Conservation (phyloP, 768 basidiomycete genomes). For the Termitomyces bulborhizus region DNA sequence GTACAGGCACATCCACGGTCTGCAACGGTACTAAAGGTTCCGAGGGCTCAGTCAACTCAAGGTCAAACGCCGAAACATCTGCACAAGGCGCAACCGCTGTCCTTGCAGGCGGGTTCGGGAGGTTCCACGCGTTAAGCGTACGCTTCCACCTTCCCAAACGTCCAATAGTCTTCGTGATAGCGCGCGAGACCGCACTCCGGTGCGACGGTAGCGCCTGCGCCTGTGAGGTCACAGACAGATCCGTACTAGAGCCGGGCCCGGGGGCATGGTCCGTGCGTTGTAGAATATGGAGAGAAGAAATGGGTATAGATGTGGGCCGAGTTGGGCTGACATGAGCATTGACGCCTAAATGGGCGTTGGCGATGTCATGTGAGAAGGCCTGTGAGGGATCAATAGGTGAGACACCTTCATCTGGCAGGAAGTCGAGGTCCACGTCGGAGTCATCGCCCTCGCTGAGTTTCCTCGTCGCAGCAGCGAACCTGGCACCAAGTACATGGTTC, state of each 20-base stretch:
- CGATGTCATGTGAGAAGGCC: conserved; percentile 36
- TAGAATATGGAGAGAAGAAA: conserved; percentile 45
- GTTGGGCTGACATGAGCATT: conserved; percentile 30
- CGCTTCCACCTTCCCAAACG: conserved; percentile 79
- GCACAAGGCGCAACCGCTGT: conserved; percentile 28
- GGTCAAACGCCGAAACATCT: conserved; percentile 64
- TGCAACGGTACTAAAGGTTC: conserved; percentile 35
- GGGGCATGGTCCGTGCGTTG: conserved; percentile 27
- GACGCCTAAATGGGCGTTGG: conserved; percentile 41
- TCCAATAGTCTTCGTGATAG: conserved; percentile 77
- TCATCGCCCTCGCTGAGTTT: conserved; percentile 46
- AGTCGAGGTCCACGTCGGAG: conserved; percentile 76
- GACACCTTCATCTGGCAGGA: conserved; percentile 46
- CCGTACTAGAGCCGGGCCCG: conserved; percentile 20
- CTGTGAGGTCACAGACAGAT: conserved; percentile 26
- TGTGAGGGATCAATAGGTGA: conserved; percentile 20
- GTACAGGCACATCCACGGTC: not conserved
- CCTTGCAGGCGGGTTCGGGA: conserved; percentile 12
- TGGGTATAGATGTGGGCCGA: conserved; percentile 41
- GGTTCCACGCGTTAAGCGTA: conserved; percentile 50
- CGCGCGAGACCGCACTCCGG: conserved; percentile 64
- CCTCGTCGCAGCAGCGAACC: conserved; percentile 57
- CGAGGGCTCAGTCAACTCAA: conserved; percentile 53
- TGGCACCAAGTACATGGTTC: conserved; percentile 52
- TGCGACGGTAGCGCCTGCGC: conserved; percentile 45